Percentiles rank a stretch among this genome's conserved stretches.
Evolutionary conservation across 768 basidiomycete genomes (phyloP).

Genomic region (Lactarius pseudohatsudake): DNA sequence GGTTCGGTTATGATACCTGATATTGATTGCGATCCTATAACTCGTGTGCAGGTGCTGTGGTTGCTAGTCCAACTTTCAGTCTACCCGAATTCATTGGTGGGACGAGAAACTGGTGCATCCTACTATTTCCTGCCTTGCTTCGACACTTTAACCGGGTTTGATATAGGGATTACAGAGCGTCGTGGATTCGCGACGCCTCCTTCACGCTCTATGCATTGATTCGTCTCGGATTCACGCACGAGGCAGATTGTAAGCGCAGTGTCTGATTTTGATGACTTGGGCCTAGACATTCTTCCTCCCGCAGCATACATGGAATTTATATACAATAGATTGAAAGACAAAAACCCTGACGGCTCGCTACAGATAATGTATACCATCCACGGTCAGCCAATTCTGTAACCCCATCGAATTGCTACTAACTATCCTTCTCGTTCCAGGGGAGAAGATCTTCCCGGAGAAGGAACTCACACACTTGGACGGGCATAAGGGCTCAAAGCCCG

Average conservation of each 20-base stretch:
- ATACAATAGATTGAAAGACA: conserved; percentile 74
- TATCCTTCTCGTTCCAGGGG: conserved; percentile 36
- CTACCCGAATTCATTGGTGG: conserved; percentile 92
- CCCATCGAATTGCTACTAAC: background rate
- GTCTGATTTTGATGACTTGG: conserved; percentile 9
- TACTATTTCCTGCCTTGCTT: background rate
- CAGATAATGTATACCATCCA: conserved; percentile 99
- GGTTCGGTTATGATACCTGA: conserved; percentile 40
- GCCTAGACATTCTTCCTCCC: conserved; percentile 13
- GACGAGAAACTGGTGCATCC: conserved; percentile 74
- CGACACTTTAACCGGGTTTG: conserved; percentile 9
- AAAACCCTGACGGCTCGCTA: conserved; percentile 86
- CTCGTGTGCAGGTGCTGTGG: conserved; percentile 68
- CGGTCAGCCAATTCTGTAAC: conserved; percentile 43
- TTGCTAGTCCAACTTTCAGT: conserved; percentile 94
- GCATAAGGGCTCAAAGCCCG: conserved; percentile 81
- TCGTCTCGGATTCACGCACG: conserved; percentile 89
- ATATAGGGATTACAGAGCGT: conserved; percentile 47
- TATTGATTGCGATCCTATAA: conserved; percentile 6
- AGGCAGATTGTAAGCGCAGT: conserved; percentile 69
- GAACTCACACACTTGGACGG: conserved; percentile 87
- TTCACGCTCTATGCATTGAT: conserved; percentile 96
- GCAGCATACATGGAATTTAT: conserved; percentile 91
- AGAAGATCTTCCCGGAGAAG: conserved; percentile 75
- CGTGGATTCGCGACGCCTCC: conserved; percentile 94